Conservation (phyloP, 2,329 filamentous ascomycete genomes). For the Fusarium tricinctum region DNA sequence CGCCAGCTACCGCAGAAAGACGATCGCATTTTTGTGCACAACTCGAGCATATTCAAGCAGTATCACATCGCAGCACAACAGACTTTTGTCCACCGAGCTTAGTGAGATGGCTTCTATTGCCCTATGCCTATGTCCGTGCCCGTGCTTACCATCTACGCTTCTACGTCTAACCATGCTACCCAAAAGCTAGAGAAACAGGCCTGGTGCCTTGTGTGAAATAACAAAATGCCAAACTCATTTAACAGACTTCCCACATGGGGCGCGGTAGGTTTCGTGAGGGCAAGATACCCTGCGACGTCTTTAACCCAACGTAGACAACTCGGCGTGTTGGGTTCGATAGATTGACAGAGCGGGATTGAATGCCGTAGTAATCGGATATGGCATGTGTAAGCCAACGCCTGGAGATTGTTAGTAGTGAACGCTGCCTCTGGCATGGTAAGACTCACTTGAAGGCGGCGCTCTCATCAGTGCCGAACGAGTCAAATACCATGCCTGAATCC, state of each 20-base stretch:
- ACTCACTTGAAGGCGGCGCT: conserved; percentile 85
- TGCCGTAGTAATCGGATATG: conserved; percentile 91
- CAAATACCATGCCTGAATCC: conserved; percentile 80
- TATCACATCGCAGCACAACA: conserved; percentile 33
- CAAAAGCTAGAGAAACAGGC: conserved; percentile 4
- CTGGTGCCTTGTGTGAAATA: not conserved
- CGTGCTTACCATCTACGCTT: conserved; percentile 40
- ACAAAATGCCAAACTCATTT: conserved; percentile 33
- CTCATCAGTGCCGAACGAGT: conserved; percentile 81
- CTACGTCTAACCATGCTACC: conserved; percentile 30
- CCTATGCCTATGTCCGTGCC: conserved; percentile 9
- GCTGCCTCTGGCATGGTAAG: not conserved
- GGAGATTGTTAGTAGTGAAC: conserved; percentile 17
- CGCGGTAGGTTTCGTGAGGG: conserved; percentile 63
- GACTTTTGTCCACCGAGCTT: conserved; percentile 26
- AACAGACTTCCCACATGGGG: conserved; percentile 75
- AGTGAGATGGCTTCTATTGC: conserved; percentile 43
- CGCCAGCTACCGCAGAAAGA: not conserved
- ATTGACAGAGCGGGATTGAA: conserved; percentile 85
- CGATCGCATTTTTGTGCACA: not conserved
- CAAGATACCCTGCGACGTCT: conserved; percentile 57
- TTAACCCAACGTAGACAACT: conserved; percentile 86
- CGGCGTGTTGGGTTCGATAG: conserved; percentile 77
- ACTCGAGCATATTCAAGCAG: conserved; percentile 4
- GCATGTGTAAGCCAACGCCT: conserved; percentile 94